Evolutionary conservation across 139 green algal genomes (phyloP).

Genomic region (Volvox reticuliferus): DNA sequence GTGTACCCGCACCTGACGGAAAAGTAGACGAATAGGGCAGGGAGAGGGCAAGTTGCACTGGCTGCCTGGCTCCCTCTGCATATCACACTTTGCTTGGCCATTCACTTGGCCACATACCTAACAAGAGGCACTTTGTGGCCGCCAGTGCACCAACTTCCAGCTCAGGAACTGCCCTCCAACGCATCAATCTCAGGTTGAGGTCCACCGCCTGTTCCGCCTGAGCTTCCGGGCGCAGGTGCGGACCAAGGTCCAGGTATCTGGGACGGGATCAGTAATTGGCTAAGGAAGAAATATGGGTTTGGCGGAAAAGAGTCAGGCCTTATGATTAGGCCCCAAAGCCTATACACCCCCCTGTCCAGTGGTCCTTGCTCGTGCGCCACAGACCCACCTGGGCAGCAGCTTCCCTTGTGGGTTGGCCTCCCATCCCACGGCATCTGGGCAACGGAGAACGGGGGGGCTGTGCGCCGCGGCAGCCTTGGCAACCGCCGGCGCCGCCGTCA

Average conservation of each 20-base stretch:
- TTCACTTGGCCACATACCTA: conserved; percentile 72
- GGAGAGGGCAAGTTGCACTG: too few species aligned
- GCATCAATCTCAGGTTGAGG: conserved; percentile 98
- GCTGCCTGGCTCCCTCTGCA: too few species aligned
- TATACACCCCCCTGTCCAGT: too few species aligned
- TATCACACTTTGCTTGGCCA: too few species aligned
- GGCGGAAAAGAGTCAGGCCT: too few species aligned
- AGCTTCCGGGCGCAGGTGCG: conserved; percentile 32
- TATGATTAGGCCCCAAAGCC: too few species aligned
- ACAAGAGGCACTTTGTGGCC: conserved; percentile 84
- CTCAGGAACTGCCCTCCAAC: conserved; percentile 89
- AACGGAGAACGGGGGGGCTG: not conserved
- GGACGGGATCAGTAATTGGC: not conserved
- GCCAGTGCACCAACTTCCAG: conserved; percentile 82
- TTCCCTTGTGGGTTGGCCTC: conserved; percentile 77
- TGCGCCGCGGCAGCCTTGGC: not conserved
- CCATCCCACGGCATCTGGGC: conserved; percentile 78
- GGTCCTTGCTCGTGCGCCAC: too few species aligned
- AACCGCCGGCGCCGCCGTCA: not conserved
- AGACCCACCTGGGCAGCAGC: conserved; percentile 64
- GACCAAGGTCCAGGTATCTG: conserved; percentile 44
- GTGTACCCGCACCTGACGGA: conserved; percentile 79
- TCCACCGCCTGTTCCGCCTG: conserved; percentile 72
- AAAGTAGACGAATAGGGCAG: too few species aligned
- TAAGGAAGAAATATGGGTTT: not conserved